Base-by-base conservation (phyloP, 768 basidiomycete genomes). In the Tulasnella sp. region DNA sequence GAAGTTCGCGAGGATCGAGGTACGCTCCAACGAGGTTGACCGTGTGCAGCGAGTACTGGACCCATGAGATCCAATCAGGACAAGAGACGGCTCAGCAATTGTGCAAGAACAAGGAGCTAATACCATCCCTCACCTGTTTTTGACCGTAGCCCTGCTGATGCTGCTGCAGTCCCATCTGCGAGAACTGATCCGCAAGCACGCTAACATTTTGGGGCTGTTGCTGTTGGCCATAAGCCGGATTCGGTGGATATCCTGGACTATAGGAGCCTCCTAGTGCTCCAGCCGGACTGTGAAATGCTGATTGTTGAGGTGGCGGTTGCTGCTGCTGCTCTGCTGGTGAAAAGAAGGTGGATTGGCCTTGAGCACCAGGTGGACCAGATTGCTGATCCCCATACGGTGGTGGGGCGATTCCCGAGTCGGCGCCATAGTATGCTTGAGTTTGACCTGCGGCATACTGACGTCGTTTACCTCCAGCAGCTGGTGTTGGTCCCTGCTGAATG, bases 391-490 rank as follows among this genome's bases (percentile, higher is more conserved):
- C 72, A 55, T 22, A 53, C 60, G 54, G 50, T 17, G 50, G 21
- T 8, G 22, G 49, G 8, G 49, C 62, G 8, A 51, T 50, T 22
- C 59, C 67, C 41, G 34, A 25, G 1, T 48, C 68, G 34, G 82
- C 80, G 38, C 67, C 65, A 64, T 90, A 90, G 69, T 92, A 92
- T 2, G 80, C 90, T 67, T 92, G 89, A 1, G 91, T 91, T 71
- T 96, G 92, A 10, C 89, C 92, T 2, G 89, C 83, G 50, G 93
- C 93, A 69, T 97, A 97, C 70, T 94, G 92, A 46, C 93, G 84
- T 65, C 90, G 85, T 72, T 89, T 86, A 54, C 74, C 57, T 63
- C 78, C 75, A 22, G 64, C 59, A 10, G 66, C 59, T 12, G 65
- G 49, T 27, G 72, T 68, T 4, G 77, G 70, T n/a, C 64, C 55